These are phyloP conservation scores for Jaltomata sinuosa DNA, from an alignment of 257 asterid genomes.

Conservation along the genomic window DNA sequence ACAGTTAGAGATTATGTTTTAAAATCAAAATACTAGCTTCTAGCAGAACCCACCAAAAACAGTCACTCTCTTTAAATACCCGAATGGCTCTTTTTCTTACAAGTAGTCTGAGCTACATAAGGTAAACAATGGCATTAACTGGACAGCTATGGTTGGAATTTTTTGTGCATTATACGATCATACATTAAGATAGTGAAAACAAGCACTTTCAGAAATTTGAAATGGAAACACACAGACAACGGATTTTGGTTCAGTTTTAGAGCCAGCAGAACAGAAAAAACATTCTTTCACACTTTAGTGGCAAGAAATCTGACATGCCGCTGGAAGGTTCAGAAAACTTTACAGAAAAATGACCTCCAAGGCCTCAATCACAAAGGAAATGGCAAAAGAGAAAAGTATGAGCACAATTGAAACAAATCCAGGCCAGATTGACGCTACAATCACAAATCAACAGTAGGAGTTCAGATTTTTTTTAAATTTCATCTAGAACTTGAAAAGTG, in stretches of 20 bases:
- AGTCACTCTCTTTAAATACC: neutral
- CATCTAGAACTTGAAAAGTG: neutral
- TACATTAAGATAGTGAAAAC: neutral
- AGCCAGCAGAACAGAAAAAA: neutral
- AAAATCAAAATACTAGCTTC: neutral
- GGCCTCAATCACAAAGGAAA: neutral
- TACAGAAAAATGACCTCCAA: neutral
- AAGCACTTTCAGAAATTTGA: neutral
- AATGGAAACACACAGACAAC: neutral
- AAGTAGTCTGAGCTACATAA: neutral
- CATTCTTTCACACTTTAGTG: neutral
- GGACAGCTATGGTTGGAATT: neutral
- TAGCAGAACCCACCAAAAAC: neutral
- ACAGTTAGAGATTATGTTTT: neutral
- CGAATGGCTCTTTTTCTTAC: neutral
- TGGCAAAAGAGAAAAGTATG: neutral
- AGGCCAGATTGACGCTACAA: neutral
- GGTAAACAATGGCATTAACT: neutral
- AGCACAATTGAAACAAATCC: neutral
- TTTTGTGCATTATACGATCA: neutral
- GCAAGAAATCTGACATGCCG: neutral
- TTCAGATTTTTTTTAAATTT: neutral
- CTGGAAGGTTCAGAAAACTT: neutral
- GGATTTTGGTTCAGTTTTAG: neutral
- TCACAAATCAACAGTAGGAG: neutral